Evolutionary conservation across 2,329 filamentous ascomycete genomes (phyloP).

Genomic region (Diaporthe sp.): DNA sequence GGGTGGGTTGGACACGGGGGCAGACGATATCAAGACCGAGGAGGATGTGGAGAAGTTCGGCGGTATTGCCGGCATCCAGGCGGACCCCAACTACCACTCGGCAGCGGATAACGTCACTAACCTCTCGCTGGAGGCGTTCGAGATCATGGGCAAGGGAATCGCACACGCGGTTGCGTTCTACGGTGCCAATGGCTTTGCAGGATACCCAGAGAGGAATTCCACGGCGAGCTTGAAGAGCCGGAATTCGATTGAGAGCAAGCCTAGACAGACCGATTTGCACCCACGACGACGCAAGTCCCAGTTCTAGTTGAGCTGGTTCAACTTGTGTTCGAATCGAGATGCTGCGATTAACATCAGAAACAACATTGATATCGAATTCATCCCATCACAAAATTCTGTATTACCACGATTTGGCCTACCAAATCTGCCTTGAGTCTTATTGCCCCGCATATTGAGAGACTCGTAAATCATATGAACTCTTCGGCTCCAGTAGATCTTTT

Average conservation of each 20-base stretch:
- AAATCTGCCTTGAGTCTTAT: neutral
- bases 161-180: slow-evolving; percentile 23
- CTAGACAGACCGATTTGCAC: slow-evolving; percentile 20
- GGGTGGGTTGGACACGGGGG: slow-evolving; percentile 72
- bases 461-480: neutral
- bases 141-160: slow-evolving; percentile 26
- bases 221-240: slow-evolving; percentile 22
- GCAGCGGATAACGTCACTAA: slow-evolving; percentile 19
- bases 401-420: no score
- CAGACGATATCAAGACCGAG: slow-evolving; percentile 44
- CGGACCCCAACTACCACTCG: slow-evolving; percentile 20
- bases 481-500: neutral
- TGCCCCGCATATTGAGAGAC: neutral
- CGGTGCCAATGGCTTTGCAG: slow-evolving; percentile 29
- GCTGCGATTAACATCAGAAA: no score
- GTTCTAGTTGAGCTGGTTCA: neutral
- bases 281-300: slow-evolving; percentile 19
- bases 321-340: neutral
- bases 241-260: neutral
- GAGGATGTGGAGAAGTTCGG: slow-evolving; percentile 25
- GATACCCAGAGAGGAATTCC: slow-evolving; percentile 16
- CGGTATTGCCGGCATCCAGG: slow-evolving; percentile 12
- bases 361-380: neutral
- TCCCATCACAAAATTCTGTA: neutral
- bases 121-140: slow-evolving; percentile 15